Base-by-base conservation (phyloP, 768 basidiomycete genomes). In the Rhodotorula toruloides region DNA sequence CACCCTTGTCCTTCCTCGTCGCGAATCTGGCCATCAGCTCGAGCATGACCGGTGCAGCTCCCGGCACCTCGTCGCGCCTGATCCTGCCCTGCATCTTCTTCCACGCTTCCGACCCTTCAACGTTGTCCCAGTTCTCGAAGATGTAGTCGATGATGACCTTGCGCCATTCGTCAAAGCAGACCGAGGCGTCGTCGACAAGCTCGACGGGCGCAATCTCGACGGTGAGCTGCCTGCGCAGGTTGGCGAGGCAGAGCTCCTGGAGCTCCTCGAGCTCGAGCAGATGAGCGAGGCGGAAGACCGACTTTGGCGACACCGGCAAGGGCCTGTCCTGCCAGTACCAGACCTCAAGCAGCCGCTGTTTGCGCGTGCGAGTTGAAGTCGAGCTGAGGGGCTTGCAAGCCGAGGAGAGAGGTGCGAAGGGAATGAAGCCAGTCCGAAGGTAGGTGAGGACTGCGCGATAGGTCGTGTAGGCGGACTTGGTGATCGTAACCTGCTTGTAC, bases 251-350 rank as follows among this genome's bases (percentile, higher is more conserved):
- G 6, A n/a, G 14, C 34, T n/a, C 21, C 32, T 54, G 14, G 44
- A 61, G 52, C 25, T 29, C 21, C 1, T 5, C 3, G 3, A 61
- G 53, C 9, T 37, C 34, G 53, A 61, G 53, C 27, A 63, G 46
- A 31, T 49, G 29, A 19, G 61, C 54, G 54, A 63, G 61, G 21
- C 54, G 54, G 54, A 55, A 63, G 44, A 32, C 12, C 5, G 61
- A 63, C 16, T 63, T 55, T 7, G 37, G 46, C 13, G 61, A 63
- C 8, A 49, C 61, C 0, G 61, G 53, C 4, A 29, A 13, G n/a
- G 50, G 5, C 11, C 17, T 57, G 44, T n/a, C n/a, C n/a, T n/a
- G n/a, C n/a, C 22, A 12, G 2, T n/a, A n/a, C n/a, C 16, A 1
- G 2, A 6, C 12, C 25, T 27, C 12, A 27, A 6, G 0, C 27